phyloP scores from a whole-genome alignment of 2,329 filamentous ascomycete genomes.

The Hansfordia pulvinata region DNA sequence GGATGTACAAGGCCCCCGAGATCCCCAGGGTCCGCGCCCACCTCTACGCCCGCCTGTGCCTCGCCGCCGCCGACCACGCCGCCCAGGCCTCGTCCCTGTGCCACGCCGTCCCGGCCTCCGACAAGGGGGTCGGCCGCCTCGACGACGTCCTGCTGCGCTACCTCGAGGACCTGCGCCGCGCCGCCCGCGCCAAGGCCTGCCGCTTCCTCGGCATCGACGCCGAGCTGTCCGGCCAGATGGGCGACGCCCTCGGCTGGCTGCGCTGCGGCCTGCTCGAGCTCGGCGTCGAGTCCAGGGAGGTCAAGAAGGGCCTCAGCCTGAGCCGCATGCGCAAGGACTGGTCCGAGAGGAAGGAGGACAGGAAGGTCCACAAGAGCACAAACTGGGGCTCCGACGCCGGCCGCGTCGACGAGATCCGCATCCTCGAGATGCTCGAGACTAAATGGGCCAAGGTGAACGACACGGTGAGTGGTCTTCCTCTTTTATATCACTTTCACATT shows the following conservation, averaged over 20 bases:
- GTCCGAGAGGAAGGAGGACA: slow-evolving; percentile 67
- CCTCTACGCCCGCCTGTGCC: slow-evolving; percentile 74
- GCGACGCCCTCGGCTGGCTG: slow-evolving; percentile 78
- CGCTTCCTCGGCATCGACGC: slow-evolving; percentile 85
- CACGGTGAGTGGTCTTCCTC: slow-evolving; percentile 43
- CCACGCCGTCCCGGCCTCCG: slow-evolving; percentile 18
- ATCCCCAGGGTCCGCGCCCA: slow-evolving; percentile 82
- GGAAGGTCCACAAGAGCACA: slow-evolving; percentile 58
- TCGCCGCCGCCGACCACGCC: slow-evolving; percentile 81
- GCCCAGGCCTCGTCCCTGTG: slow-evolving; percentile 50
- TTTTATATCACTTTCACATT: too few relatives aligned
- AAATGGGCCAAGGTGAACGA: slow-evolving; percentile 95
- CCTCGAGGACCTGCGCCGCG: slow-evolving; percentile 58
- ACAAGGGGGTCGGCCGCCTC: slow-evolving; percentile 34
- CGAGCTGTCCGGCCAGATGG: slow-evolving; percentile 68
- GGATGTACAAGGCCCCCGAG: slow-evolving; percentile 88
- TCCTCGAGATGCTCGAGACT: slow-evolving; percentile 72
- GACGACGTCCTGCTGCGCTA: slow-evolving; percentile 59
- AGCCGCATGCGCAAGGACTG: slow-evolving; percentile 51
- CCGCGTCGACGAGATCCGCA: slow-evolving; percentile 67
- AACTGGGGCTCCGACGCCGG: slow-evolving; percentile 77
- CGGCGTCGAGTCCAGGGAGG: slow-evolving; percentile 41
- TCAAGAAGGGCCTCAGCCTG: slow-evolving; percentile 33
- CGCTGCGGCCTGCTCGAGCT: slow-evolving; percentile 64
- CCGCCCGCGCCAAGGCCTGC: slow-evolving; percentile 72